Conservation (phyloP, 805 yeast genomes). For the Ogataea pini region DNA sequence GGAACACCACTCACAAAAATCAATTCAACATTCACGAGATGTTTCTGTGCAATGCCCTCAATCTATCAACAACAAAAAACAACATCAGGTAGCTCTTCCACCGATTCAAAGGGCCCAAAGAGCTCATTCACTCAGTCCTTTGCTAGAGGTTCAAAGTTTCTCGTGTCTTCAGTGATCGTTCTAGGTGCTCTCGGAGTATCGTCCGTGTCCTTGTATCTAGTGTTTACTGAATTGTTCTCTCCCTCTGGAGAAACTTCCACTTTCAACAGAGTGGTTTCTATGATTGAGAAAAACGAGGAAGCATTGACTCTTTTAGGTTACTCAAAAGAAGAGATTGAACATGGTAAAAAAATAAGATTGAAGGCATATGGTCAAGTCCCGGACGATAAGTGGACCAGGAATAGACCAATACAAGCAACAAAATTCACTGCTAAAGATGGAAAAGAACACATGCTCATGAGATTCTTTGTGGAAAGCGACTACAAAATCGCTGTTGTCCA, state of each 20-base stretch:
- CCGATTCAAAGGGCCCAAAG: slow-evolving; percentile 2
- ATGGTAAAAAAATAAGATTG: slow-evolving; percentile 50
- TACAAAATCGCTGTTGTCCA: slow-evolving; percentile 67
- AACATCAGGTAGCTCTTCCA: neutral
- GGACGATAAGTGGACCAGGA: slow-evolving; percentile 81
- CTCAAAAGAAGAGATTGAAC: slow-evolving; percentile 42
- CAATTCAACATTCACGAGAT: neutral
- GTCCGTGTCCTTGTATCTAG: slow-evolving; percentile 66
- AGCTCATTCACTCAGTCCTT: slow-evolving; percentile 42
- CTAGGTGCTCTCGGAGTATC: slow-evolving; percentile 71
- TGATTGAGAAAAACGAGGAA: slow-evolving; percentile 66
- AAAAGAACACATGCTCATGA: slow-evolving; percentile 77
- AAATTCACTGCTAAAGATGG: slow-evolving; percentile 68
- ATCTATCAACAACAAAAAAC: neutral
- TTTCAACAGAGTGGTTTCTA: slow-evolving; percentile 80
- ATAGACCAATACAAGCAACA: slow-evolving; percentile 78
- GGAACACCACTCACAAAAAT: neutral
- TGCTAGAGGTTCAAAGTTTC: slow-evolving; percentile 59
- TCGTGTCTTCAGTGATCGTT: slow-evolving; percentile 61
- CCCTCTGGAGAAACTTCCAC: slow-evolving; percentile 93
- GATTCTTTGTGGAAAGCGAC: slow-evolving; percentile 80
- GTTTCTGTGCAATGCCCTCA: slow-evolving; percentile 1
- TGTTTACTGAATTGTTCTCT: slow-evolving; percentile 75
- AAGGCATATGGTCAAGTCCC: slow-evolving; percentile 80
- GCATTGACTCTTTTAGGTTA: slow-evolving; percentile 57